Base-by-base conservation (phyloP, 2,329 filamentous ascomycete genomes). In the Fusarium xyrophilum region DNA sequence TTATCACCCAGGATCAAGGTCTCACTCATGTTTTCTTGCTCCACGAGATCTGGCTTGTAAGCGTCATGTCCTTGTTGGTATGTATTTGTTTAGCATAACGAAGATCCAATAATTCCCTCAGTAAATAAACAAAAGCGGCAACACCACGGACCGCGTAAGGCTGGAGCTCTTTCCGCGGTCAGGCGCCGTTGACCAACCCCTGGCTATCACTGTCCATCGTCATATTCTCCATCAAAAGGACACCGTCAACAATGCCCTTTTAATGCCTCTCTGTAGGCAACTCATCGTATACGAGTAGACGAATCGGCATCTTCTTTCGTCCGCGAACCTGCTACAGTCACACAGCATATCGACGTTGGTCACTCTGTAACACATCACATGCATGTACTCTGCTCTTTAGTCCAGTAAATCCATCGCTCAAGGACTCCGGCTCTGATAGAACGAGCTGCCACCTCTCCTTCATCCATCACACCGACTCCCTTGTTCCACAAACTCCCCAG, bases 301-400 rank as follows among this genome's bases (percentile, higher is more conserved):
- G 39, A 64, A 64, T 59, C 60, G 44, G 61, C 52, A 51, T 23
- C 6, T 27, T 23, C 30, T 48, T 23, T 40, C 44, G 42, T 15
- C 36, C 19, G 39, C 25, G 27, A 9, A 30, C 36, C 23, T n/a
- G n/a, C 19, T 13, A 43, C 38, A 44, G 11, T 43, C 48, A 55
- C 13, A 43, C 30, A 43, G 47, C 25, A 48, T 38, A 2, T 50
- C 40, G 33, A 15, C 8, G 40, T 25, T 47, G 27, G 27, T 17
- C 43, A 11, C 39, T 40, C 35, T 36, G n/a, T 30, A 52, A 63
- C 36, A 25, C 33, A 33, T 43, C 30, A 28, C 39, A 36, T 50
- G 36, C 28, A 74, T 89, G 86, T 89, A 82, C 85, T 87, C 86
- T 79, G 83, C 83, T 83, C 82, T 85, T 86, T 88, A 89, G 86